Conservation (phyloP, 169 alveolate genomes). For the Eimeria acervulina region DNA sequence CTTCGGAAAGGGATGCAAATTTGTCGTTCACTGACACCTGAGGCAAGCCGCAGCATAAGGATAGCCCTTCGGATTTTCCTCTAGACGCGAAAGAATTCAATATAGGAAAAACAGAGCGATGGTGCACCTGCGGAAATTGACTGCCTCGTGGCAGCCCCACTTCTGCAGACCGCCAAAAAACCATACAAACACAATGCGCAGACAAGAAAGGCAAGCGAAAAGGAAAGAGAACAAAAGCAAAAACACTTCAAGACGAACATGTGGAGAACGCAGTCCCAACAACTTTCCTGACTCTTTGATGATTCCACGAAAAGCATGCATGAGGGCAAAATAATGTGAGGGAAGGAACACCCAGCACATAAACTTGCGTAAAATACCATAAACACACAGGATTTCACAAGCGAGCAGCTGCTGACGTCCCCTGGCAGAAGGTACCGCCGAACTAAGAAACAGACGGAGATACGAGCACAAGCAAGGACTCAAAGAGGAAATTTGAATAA, state of each 20-base stretch:
- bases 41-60: background rate
- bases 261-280: background rate
- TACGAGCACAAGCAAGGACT: no score
- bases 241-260: background rate
- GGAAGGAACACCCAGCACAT: background rate
- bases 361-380: background rate
- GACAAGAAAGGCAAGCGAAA: background rate
- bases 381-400: background rate
- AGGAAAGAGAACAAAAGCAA: no score
- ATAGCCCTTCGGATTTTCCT: background rate
- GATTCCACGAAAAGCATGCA: background rate
- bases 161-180: background rate
- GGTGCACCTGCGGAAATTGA: background rate
- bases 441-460: background rate
- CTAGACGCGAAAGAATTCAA: no score
- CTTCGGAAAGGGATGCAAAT: conserved; percentile 97
- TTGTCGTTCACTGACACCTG: conserved; percentile 94
- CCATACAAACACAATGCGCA: background rate
- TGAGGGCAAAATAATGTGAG: background rate
- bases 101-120: no score
- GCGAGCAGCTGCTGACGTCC: no score
- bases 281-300: background rate
- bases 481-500: no score
- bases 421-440: no score
- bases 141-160: background rate